These are phyloP conservation scores for Pseudotulostoma volvatum DNA, from an alignment of 495 filamentous ascomycete genomes.

Conservation along the genomic window DNA sequence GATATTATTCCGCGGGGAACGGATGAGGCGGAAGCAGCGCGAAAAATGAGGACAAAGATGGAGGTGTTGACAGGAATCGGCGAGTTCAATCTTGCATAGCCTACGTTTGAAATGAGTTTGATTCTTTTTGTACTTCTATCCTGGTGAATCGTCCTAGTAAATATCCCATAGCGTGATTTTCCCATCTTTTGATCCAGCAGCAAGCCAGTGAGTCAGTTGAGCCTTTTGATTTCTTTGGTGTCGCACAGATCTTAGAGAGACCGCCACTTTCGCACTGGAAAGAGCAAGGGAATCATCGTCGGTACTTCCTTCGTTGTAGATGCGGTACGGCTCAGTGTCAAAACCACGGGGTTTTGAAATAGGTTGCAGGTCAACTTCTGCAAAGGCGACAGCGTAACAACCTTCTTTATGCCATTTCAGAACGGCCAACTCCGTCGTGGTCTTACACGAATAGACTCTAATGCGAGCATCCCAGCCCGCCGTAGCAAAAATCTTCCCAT, in stretches of 20 bases:
- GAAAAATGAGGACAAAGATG: slow-evolving; percentile 70
- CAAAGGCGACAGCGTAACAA: slow-evolving; percentile 75
- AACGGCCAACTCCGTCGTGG: slow-evolving; percentile 79
- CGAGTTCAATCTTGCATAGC: slow-evolving; percentile 78
- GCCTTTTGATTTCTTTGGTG: slow-evolving; percentile 48
- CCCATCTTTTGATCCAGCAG: slow-evolving; percentile 83
- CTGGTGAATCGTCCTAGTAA: slow-evolving; percentile 49
- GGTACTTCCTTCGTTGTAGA: neutral
- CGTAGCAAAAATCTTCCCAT: slow-evolving; percentile 73
- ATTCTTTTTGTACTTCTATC: too few species aligned
- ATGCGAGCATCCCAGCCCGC: slow-evolving; percentile 81
- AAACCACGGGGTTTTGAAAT: neutral
- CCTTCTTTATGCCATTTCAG: slow-evolving; percentile 91
- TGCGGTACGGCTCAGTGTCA: neutral
- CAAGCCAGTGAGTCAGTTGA: slow-evolving; percentile 70
- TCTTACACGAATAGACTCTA: slow-evolving; percentile 65
- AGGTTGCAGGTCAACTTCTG: slow-evolving; percentile 19
- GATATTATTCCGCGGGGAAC: slow-evolving; percentile 20
- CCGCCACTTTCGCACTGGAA: neutral
- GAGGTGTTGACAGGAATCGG: slow-evolving; percentile 43
- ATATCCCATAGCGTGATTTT: slow-evolving; percentile 95
- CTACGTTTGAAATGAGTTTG: slow-evolving; percentile 5
- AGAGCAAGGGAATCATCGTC: neutral
- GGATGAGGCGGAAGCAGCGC: slow-evolving; percentile 46
- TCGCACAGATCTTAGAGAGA: slow-evolving; percentile 35